A percentile compares a stretch with the other conserved stretches of the same genome.
Evolutionary conservation across 495 filamentous ascomycete genomes (phyloP).

Genomic region (Aspergillus conjunctus): DNA sequence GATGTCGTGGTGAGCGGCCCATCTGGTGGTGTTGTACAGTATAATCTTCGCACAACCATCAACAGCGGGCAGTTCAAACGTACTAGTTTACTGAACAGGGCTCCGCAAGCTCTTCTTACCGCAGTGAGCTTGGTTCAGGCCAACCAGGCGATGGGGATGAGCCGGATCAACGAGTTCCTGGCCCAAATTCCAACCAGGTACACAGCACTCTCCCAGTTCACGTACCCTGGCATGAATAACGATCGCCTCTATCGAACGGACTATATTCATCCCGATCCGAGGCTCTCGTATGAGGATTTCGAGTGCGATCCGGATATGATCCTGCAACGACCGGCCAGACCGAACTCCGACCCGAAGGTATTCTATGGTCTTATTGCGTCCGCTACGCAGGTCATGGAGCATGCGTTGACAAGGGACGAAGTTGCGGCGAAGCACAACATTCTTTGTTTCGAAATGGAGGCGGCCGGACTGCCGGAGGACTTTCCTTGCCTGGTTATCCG

Average conservation of each 20-base stretch:
- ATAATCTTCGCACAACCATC: conserved; percentile 29
- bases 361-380: conserved; percentile 35
- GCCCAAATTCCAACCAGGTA: not conserved
- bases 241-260: not conserved
- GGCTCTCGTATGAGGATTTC: not conserved
- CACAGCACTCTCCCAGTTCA: not conserved
- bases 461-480: conserved; percentile 17
- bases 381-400: conserved; percentile 30
- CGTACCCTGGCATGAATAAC: not conserved
- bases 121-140: not conserved
- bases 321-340: not conserved
- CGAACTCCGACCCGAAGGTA: conserved; percentile 7
- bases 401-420: conserved; percentile 24
- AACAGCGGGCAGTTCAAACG: conserved; percentile 23
- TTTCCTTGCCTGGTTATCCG: conserved; percentile 29
- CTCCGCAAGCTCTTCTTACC: conserved; percentile 15
- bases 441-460: conserved; percentile 29
- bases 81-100: conserved; percentile 31
- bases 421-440: conserved; percentile 9
- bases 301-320: not conserved
- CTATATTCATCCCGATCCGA: not conserved
- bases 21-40: conserved; percentile 42
- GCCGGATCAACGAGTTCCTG: not conserved
- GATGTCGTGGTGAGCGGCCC: conserved; percentile 47
- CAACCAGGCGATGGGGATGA: not conserved